Evolutionary conservation across 2,329 filamentous ascomycete species (phyloP).

Genomic region (Microcera coccophila): DNA sequence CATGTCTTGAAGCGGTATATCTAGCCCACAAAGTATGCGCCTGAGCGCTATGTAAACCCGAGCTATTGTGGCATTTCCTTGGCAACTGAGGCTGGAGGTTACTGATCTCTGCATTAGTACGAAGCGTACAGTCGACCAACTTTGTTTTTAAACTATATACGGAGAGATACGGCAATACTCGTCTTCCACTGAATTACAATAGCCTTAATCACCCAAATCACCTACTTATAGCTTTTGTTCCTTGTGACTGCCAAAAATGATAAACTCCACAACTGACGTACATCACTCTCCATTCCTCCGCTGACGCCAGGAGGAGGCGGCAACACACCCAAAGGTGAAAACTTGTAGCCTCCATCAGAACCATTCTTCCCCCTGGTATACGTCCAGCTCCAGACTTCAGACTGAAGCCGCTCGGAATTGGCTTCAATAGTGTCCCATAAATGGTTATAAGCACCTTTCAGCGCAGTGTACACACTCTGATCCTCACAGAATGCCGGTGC

Average conservation of each 20-base stretch:
- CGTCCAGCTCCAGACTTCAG: constrained; percentile 62
- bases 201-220: too few relatives aligned
- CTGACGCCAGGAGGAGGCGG: constrained; percentile 10
- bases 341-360: constrained; percentile 9
- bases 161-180: too few relatives aligned
- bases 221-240: constrained; percentile 3
- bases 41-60: too few relatives aligned
- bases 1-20: too few relatives aligned
- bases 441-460: constrained; percentile 52
- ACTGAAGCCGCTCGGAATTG: constrained; percentile 48
- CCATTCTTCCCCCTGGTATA: constrained; percentile 22
- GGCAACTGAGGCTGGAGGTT: too few relatives aligned
- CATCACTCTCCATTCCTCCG: constrained; percentile 10
- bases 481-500: constrained; percentile 50
- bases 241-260: constrained; percentile 9
- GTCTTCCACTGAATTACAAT: too few relatives aligned
- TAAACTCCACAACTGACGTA: constrained; percentile 13
- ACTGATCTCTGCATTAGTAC: too few relatives aligned
- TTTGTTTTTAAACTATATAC: too few relatives aligned
- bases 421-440: constrained; percentile 59
- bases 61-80: too few relatives aligned
- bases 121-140: too few relatives aligned
- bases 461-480: constrained; percentile 38
- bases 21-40: too few relatives aligned
- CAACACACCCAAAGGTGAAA: constrained; percentile 20